Base-by-base conservation (phyloP, 768 basidiomycete genomes). In the Polyporus arcularius region DNA sequence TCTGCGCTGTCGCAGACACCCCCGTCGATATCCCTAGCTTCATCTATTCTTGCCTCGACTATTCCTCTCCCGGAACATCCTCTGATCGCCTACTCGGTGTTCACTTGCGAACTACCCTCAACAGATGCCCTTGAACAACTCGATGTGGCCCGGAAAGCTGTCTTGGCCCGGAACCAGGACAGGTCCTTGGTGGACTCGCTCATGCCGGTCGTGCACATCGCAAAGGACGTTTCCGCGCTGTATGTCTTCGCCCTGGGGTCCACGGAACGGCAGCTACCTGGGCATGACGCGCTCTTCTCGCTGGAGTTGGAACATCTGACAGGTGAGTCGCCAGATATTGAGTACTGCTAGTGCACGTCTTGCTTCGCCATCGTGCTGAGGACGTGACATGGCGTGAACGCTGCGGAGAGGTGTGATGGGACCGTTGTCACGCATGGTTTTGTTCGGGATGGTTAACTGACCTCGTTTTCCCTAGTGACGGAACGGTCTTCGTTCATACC, bases 161-260 rank as follows among this genome's bases (percentile, higher is more conserved):
- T 89, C 2, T 53, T 85, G 9, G 68, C 73, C 18, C 74, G 73
- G 49, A 78, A 80, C 60, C 58, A 66, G 10, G 68, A 74, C 12
- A 65, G 73, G 21, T 31, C 77, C 3, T 71, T 89, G 52, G 64
- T 80, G 7, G 78, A 82, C 6, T 82, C 84, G 10, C 69, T 86
- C 30, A 70, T 90, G 26, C 74, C 83, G 45, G 78, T 79, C 61
- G 80, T 84, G 30, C 76, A 82, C 63, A 72, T 84, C 49, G 75
- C 75, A 38, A 72, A 78, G 53, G 73, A 74, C 28, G 69, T 76
- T 9, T 78, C 76, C n/a, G 66, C 72, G 28, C 76, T 90, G 55
- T 83, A 88, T 72, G 79, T 84, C n/a, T 91, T 89, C 70, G 72
- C 74, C 15, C 71, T 89, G 31, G 75, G 78, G 16, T 73, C 80